Evolutionary conservation across 2,329 filamentous ascomycete genomes (phyloP).

Genomic region (Calcarisporium arbuscula): DNA sequence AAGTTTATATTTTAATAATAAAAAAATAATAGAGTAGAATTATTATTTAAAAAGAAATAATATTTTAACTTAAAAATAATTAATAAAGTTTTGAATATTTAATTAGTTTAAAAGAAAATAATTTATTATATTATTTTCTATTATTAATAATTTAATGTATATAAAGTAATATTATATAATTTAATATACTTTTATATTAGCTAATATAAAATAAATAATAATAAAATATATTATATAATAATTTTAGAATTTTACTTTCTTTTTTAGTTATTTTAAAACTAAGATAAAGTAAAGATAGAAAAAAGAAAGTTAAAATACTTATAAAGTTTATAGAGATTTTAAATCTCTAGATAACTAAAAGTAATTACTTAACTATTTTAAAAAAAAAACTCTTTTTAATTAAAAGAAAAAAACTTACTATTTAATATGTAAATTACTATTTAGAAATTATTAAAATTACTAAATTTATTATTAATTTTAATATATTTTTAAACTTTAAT

Average conservation of each 20-base stretch:
- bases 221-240: conserved; percentile 1
- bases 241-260: background rate
- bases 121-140: background rate
- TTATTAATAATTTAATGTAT: background rate
- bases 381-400: too few relatives aligned
- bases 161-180: background rate
- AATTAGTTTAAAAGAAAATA: background rate
- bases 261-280: conserved; percentile 1
- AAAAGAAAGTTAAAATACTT: too few relatives aligned
- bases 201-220: conserved; percentile 1
- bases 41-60: background rate
- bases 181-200: background rate
- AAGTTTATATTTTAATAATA: background rate
- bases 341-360: background rate
- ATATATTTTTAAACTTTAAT: background rate
- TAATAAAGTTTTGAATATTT: background rate
- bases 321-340: background rate
- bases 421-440: conserved; percentile 1
- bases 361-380: too few relatives aligned
- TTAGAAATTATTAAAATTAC: background rate
- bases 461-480: background rate
- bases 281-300: too few relatives aligned
- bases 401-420: conserved; percentile 1
- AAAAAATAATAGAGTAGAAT: background rate
- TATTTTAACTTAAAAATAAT: background rate